Evolutionary conservation across 345 rosid genomes (phyloP), one percentile per base, ranked within the genome.

Genomic region (Euclidium syriacum): DNA sequence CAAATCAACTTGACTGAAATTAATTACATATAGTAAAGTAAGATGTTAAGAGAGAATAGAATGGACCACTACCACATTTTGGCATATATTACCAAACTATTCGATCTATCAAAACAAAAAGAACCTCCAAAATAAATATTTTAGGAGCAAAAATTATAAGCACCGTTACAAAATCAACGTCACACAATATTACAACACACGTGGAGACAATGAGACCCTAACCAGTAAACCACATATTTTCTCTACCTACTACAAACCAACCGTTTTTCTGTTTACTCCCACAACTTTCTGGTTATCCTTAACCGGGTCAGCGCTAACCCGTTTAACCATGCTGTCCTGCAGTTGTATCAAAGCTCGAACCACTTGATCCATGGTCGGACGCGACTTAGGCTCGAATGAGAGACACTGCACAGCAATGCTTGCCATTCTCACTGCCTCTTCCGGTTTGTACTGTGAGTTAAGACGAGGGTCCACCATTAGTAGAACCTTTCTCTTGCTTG

Each of bases 281-380:
- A 34, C 68, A 6, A 44, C 20, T 27, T 27, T 59, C 34, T 69
- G 60, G 14, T 54, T 43, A 43, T 60, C 67, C 53, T 70, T 70
- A 35, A 18, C 59, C 12, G 64, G 64, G 3, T 40, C 58, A 40
- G 16, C 42, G 1, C 47, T 23, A 0, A 4, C 25, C 1, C 36
- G 38, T 70, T 63, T 70, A 26, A 22, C 68, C 58, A 70, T 11
- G 15, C 58, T 55, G 12, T 79, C 81, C 65, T 76, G 94, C 50
- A 89, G 80, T 72, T 89, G 80, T 58, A 77, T 70, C 17, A 92
- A 74, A 33, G 75, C 82, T 58, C 75, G 70, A 7, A 90, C 87
- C 35, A 90, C 85, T 76, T 87, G 85, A 39, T 75, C 85, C 96
- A 94, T 85, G 64, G 63, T 77, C 1, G 96, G 99, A 27, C 99